Percentiles rank a stretch among this genome's conserved stretches.
These are phyloP conservation scores for Melaleuca quinquenervia DNA, from an alignment of 345 rosid species.

Conservation along the genomic window DNA sequence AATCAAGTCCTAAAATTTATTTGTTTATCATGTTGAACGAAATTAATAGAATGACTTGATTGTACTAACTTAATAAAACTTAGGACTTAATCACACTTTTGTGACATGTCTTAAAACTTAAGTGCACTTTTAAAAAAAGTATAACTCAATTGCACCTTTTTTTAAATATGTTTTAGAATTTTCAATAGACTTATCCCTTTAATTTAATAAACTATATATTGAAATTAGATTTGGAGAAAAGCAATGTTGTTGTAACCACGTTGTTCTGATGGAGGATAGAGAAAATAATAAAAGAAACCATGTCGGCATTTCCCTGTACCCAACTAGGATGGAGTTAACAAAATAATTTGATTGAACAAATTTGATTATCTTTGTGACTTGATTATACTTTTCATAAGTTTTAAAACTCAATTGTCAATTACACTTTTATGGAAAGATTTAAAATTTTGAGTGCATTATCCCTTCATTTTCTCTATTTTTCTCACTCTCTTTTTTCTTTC, in stretches of 20 bases:
- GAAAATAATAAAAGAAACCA: neutral
- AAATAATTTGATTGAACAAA: neutral
- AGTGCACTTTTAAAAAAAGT: too few species aligned
- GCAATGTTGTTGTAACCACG: neutral
- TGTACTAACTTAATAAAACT: too few species aligned
- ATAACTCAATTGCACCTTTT: too few species aligned
- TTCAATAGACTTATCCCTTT: too few species aligned
- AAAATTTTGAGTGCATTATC: neutral
- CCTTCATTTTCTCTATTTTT: neutral
- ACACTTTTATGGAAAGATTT: neutral
- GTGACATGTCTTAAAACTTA: too few species aligned
- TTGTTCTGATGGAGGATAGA: neutral
- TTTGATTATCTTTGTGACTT: too few species aligned
- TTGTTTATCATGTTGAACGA: too few species aligned
- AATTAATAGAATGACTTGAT: too few species aligned
- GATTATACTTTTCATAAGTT: neutral
- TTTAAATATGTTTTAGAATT: too few species aligned
- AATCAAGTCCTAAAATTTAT: too few species aligned
- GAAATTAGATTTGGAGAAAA: neutral
- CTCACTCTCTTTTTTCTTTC: neutral
- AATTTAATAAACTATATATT: too few species aligned
- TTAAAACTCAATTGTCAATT: neutral
- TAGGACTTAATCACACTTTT: too few species aligned
- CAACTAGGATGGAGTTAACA: neutral
- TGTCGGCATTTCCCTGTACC: fast-evolving